A percentile compares a stretch with the other conserved stretches of the same genome.
phyloP scores from a whole-genome alignment of 2,329 filamentous ascomycete species.

The Arthrobotrys musiformis region DNA sequence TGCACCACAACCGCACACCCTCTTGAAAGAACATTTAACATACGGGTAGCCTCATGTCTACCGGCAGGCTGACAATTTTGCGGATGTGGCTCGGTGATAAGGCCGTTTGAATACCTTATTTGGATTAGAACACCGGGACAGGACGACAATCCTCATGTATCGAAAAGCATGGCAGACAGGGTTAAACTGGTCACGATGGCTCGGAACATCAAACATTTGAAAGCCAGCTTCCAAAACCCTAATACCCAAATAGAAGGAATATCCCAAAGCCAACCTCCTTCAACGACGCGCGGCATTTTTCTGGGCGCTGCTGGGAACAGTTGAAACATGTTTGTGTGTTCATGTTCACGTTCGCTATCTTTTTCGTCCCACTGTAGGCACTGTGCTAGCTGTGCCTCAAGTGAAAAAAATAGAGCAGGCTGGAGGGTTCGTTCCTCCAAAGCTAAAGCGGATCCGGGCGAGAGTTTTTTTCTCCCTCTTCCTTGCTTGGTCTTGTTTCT shows the following conservation, averaged over 20 bases:
- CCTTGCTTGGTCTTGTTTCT: background rate
- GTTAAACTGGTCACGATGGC: slow-evolving; percentile 32
- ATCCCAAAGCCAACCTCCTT: slow-evolving; percentile 7
- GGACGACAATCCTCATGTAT: slow-evolving; percentile 19
- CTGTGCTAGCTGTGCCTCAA: slow-evolving; percentile 9
- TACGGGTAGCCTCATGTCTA: background rate
- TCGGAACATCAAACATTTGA: slow-evolving; percentile 15
- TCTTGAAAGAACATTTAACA: background rate
- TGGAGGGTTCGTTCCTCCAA: slow-evolving; percentile 13
- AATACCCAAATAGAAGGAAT: slow-evolving; percentile 21
- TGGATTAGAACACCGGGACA: slow-evolving; percentile 6
- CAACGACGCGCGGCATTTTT: slow-evolving; percentile 43
- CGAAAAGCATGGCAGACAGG: slow-evolving; percentile 22
- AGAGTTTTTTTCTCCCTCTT: slow-evolving; percentile 12
- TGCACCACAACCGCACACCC: background rate
- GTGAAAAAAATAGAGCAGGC: slow-evolving; percentile 3
- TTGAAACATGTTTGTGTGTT: slow-evolving; percentile 30
- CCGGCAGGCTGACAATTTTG: slow-evolving; percentile 9
- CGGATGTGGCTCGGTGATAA: slow-evolving; percentile 13
- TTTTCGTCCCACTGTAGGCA: background rate
- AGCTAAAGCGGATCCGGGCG: slow-evolving; percentile 48
- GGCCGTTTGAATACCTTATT: slow-evolving; percentile 7
- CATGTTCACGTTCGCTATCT: slow-evolving; percentile 1
- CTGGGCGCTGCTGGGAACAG: slow-evolving; percentile 22
- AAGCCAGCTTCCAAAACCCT: background rate